phyloP scores from a whole-genome alignment of 352 stramenopile species.

The Phytophthora rubi region DNA sequence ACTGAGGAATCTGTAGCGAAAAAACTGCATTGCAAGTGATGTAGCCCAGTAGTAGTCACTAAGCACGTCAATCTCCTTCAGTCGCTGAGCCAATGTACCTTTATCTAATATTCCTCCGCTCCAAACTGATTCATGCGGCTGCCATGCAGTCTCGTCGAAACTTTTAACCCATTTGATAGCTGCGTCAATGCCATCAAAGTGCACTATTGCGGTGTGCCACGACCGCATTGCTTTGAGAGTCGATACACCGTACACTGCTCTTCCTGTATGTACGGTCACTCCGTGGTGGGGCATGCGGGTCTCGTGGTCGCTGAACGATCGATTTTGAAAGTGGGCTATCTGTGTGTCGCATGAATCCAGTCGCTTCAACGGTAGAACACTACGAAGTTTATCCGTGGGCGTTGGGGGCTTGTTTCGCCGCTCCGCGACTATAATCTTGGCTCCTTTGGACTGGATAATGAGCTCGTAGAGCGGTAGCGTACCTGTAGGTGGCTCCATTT shows the following conservation, averaged over 20 bases:
- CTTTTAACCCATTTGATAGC: constrained; percentile 3
- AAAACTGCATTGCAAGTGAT: constrained; percentile 20
- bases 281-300: neutral
- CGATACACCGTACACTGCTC: neutral
- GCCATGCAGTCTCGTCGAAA: neutral
- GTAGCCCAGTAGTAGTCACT: constrained; percentile 6
- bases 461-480: no score
- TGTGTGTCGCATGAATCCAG: neutral
- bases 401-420: no score
- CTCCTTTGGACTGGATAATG: no score
- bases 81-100: neutral
- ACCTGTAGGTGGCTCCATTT: no score
- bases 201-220: neutral
- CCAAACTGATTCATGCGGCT: neutral
- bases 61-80: constrained; percentile 10
- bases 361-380: no score
- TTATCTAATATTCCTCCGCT: neutral
- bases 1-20: constrained; percentile 14
- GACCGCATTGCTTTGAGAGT: constrained; percentile 16
- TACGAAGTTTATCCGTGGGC: no score
- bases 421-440: no score
- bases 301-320: constrained; percentile 14
- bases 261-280: neutral
- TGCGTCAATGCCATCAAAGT: constrained; percentile 6
- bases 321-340: constrained; percentile 10